phyloP scores from a whole-genome alignment of 2,329 filamentous ascomycete genomes.

The Penicillium psychrosexuale region DNA sequence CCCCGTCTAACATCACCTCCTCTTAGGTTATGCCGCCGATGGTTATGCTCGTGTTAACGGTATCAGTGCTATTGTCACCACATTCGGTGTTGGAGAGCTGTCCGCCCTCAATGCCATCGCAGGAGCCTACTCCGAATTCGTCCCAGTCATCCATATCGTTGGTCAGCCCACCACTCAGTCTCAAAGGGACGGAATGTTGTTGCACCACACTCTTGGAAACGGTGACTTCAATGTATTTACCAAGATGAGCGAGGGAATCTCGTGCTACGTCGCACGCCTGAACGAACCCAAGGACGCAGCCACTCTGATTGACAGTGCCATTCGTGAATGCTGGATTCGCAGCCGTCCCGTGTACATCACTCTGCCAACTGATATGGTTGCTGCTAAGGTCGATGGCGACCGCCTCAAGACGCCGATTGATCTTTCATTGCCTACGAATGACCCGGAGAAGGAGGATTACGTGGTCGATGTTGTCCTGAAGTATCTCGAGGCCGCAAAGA shows the following conservation, averaged over 20 bases:
- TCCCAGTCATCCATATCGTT: slow-evolving; percentile 64
- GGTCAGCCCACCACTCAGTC: slow-evolving; percentile 51
- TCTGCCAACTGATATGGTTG: slow-evolving; percentile 76
- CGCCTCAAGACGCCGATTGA: slow-evolving; percentile 69
- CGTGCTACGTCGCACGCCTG: slow-evolving; percentile 68
- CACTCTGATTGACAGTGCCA: slow-evolving; percentile 70
- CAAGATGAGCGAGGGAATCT: slow-evolving; percentile 71
- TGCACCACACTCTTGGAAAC: slow-evolving; percentile 70
- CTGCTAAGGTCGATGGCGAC: slow-evolving; percentile 70
- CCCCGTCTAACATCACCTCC: neutral
- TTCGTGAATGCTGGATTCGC: slow-evolving; percentile 69
- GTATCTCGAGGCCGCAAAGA: slow-evolving; percentile 68
- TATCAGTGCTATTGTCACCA: slow-evolving; percentile 67
- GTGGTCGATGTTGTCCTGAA: slow-evolving; percentile 77
- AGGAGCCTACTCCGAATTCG: slow-evolving; percentile 70
- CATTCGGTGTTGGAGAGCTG: slow-evolving; percentile 67
- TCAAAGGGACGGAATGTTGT: slow-evolving; percentile 45
- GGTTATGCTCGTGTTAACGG: slow-evolving; percentile 73
- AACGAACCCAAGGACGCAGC: slow-evolving; percentile 68
- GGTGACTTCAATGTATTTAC: slow-evolving; percentile 81
- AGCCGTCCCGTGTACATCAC: slow-evolving; percentile 81
- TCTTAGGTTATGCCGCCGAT: slow-evolving; percentile 68
- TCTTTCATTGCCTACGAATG: slow-evolving; percentile 61
- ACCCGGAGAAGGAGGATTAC: slow-evolving; percentile 70
- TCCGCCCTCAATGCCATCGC: slow-evolving; percentile 72